Conservation (phyloP, 441 rosid genomes). For the Rhodomyrtus psidioides region DNA sequence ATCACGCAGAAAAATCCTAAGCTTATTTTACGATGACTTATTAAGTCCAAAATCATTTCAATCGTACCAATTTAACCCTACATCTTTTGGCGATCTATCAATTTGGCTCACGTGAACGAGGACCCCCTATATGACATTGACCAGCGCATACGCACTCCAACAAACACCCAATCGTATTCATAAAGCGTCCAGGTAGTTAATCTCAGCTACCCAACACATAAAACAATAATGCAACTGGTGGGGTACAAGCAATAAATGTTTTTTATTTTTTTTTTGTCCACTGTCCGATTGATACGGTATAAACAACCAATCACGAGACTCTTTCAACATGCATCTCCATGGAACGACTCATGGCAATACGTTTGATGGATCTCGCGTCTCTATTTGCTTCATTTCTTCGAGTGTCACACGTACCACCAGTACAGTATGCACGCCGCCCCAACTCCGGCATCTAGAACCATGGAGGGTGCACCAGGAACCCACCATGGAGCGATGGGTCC, state of each 20-base stretch:
- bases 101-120: accelerated
- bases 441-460: not conserved
- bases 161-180: too few species aligned
- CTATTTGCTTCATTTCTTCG: not conserved
- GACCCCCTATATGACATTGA: accelerated
- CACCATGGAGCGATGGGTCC: not conserved
- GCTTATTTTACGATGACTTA: accelerated
- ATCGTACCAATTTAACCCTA: too few species aligned
- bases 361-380: not conserved
- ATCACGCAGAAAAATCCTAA: too few species aligned
- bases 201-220: not conserved
- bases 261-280: not conserved
- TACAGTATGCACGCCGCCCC: accelerated
- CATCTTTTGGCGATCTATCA: too few species aligned
- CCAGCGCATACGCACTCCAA: not conserved
- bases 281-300: not conserved
- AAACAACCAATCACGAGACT: not conserved
- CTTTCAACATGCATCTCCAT: not conserved
- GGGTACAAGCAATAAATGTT: not conserved
- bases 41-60: too few species aligned
- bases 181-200: accelerated
- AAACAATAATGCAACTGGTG: not conserved
- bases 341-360: not conserved
- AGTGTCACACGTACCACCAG: not conserved
- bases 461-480: not conserved